These are phyloP conservation scores for Erucastrum elatum DNA, from an alignment of 345 rosid species.

Conservation along the genomic window DNA sequence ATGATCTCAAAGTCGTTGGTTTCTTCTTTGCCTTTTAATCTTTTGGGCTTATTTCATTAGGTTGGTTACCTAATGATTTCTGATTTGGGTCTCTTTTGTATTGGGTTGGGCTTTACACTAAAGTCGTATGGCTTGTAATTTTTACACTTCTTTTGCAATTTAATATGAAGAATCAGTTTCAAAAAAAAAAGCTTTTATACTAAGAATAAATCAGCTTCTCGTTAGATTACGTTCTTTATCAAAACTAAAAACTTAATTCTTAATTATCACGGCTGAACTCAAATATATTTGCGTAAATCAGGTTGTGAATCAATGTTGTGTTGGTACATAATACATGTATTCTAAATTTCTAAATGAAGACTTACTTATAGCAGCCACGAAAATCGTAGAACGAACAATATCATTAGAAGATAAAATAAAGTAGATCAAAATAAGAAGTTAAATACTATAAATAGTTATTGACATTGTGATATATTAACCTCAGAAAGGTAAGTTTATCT, in stretches of 20 bases:
- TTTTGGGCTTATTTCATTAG: no score
- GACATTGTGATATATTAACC: background rate
- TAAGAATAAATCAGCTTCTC: background rate
- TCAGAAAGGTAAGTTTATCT: background rate
- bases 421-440: background rate
- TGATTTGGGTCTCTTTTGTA: no score
- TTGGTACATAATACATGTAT: background rate
- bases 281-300: background rate
- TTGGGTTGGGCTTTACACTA: no score
- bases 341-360: background rate
- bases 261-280: background rate
- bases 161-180: no score
- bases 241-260: background rate
- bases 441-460: background rate
- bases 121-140: no score
- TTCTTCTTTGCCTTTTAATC: no score
- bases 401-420: background rate
- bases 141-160: no score
- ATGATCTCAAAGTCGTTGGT: no score
- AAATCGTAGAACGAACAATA: background rate
- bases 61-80: no score
- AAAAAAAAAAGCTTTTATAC: no score
- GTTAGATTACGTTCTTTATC: background rate
- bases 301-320: background rate
- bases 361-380: background rate